Conservation (phyloP, 129 eudicot species). For the Flaveria ramosissima region DNA sequence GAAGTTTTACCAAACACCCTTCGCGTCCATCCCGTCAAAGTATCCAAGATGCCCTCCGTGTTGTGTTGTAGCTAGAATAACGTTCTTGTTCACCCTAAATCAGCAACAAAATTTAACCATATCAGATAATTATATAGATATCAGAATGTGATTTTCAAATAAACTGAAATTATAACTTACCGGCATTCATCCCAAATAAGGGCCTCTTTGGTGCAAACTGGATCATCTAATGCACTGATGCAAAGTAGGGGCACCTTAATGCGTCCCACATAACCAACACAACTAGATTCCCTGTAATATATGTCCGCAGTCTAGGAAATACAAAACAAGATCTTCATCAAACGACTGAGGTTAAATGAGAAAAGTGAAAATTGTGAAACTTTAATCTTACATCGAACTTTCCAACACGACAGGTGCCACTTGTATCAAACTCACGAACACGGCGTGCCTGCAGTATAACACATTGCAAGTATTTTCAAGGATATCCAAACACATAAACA, state of each 20-base stretch:
- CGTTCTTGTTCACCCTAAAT: conserved; percentile 64
- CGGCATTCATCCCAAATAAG: conserved; percentile 97
- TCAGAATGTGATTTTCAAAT: not conserved
- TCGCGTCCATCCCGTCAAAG: conserved; percentile 81
- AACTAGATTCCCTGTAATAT: conserved; percentile 75
- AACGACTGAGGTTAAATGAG: not conserved
- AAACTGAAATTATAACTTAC: conserved; percentile 33
- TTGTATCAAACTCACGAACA: conserved; percentile 85
- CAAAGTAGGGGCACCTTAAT: conserved; percentile 91
- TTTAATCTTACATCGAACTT: conserved; percentile 62
- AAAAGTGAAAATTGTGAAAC: not conserved
- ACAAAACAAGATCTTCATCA: conserved; percentile 14
- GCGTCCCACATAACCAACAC: conserved; percentile 62
- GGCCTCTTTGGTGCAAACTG: conserved; percentile 91
- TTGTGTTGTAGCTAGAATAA: conserved; percentile 75
- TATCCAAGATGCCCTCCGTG: conserved; percentile 98
- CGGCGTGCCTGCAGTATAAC: conserved; percentile 61
- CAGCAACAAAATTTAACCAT: conserved; percentile 18
- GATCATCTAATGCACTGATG: conserved; percentile 89
- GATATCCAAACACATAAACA: not conserved
- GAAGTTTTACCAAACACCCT: conserved; percentile 67
- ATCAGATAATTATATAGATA: not conserved
- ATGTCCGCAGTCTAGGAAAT: conserved; percentile 83
- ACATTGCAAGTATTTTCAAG: conserved; percentile 15
- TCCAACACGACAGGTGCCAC: conserved; percentile 67